These are phyloP conservation scores for Setaria italica DNA, from an alignment of 202 grass and related monocot genomes.

Conservation along the genomic window DNA sequence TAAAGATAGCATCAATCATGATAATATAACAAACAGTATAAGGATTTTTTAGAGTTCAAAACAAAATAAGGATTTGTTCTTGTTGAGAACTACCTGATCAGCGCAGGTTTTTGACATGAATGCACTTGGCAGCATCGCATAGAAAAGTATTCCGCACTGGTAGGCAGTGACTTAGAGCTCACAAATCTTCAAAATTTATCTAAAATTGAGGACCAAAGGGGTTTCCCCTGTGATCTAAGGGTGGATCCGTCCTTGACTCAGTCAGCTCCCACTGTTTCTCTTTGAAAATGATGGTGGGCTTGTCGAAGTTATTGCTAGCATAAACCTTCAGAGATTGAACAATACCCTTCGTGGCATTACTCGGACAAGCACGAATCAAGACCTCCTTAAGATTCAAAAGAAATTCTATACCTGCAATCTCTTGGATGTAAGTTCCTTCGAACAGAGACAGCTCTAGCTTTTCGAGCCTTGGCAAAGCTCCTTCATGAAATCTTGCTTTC, in stretches of 20 bases:
- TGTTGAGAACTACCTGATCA: neutral
- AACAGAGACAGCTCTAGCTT: slow-evolving; percentile 51
- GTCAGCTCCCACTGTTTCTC: slow-evolving; percentile 20
- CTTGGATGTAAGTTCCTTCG: slow-evolving; percentile 24
- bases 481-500: slow-evolving; percentile 40
- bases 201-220: neutral
- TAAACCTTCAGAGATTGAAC: slow-evolving; percentile 16
- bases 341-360: neutral
- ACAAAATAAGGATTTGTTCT: neutral
- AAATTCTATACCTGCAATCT: slow-evolving; percentile 37
- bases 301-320: slow-evolving; percentile 28
- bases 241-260: slow-evolving; percentile 18
- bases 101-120: neutral
- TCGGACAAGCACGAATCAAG: neutral
- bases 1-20: neutral
- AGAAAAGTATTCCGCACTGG: neutral
- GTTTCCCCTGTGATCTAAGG: slow-evolving; percentile 39
- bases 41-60: neutral
- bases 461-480: slow-evolving; percentile 37
- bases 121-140: neutral
- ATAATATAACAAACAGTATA: neutral
- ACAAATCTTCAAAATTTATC: neutral
- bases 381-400: slow-evolving; percentile 41
- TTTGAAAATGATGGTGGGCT: slow-evolving; percentile 34
- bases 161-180: neutral